Evolutionary conservation across 768 basidiomycete species (phyloP), one percentile per base, ranked within the genome.

Genomic region (Gloeopeniophorella convolvens): DNA sequence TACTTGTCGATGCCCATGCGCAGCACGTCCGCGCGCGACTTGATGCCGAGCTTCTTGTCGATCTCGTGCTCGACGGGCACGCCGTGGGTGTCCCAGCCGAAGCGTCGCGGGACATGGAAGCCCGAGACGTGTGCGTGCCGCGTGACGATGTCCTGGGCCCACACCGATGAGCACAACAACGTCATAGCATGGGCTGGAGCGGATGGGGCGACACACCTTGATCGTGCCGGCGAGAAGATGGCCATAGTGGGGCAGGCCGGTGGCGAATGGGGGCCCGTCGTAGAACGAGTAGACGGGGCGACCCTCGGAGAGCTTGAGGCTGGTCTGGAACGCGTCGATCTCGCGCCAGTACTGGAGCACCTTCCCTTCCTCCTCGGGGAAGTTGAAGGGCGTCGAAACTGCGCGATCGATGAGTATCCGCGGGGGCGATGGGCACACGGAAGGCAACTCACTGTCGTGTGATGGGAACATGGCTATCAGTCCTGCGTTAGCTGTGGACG

Each of bases 1-100:
- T 99, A 99, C 61, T 86, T 88, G 70, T 86, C 90, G 68, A 99
- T 95, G 12, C 96, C 96, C 84, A 99, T 86, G 27, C 75, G 77
- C 70, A 98, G 75, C 35, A 99, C 96, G 65, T 99, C 96, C 39
- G 82, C 89, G 64, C 88, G 89, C 21, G 91, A 82, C 27, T 85
- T 93, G 72, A 98, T 96, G 33, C 82, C 82, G 39, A 98, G 76
- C 61, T 79, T 85, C 73, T 97, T 98, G 77, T 99, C 96, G 72
- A 99, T 99, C 73, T 96, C 91, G 72, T 97, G 94, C 68, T 99
- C 96, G 63, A 99, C 93, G 30, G 95, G 96, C 23, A 99, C 80
- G 44, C 95, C 95, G 70, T 99, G 95, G 4, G 94, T 97, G 69
- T 98, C 95, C 95, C 95, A 98, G 46, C 95, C 95, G 65, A 98